Base-by-base conservation (phyloP, 257 asterid species). In the Henckelia pumila region DNA sequence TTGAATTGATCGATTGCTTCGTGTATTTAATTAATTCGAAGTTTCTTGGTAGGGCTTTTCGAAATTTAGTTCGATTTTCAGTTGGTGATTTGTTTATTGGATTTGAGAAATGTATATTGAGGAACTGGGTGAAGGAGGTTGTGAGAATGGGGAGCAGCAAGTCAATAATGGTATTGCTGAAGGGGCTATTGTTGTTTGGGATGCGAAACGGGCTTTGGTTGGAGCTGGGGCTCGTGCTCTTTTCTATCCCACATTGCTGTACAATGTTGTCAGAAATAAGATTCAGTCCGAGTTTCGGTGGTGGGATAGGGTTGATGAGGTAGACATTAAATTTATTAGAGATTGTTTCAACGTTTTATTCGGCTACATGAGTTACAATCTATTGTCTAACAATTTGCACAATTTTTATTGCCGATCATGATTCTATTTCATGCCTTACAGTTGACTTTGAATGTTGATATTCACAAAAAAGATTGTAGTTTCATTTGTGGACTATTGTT, bases 281-380 rank as follows among this genome's bases (percentile, higher is more conserved):
- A 75, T 92, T 68, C 89, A 92, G 73, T 11, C 97, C 3, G 98
- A 89, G 82, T 92, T 92, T 75, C 96, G 84, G 10, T 92, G 98
- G 98, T 92, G 97, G 98, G 98, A 92, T 79, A 79, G 88, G 77
- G 93, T 92, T 69, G 93, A 92, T 66, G 89, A 92, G 98, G 98
- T 89, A 85, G 69, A 8, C 50, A 44, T 56, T 44, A 13, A 35
- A 11, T 60, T 44, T 57, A 29, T 67, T 2, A 23, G 66, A 20
- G 16, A 32, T 8, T 62, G 58, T 35, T 65, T 40, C 60, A 1
- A 26, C n/a, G 10, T 57, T 7, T 35, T 25, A 19, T 14, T 58
- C 13, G 1, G 57, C 4, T 63, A 52, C 32, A 56, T 72, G 33
- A 56, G 53, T 44, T 64, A 29, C 32, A 16, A 14, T 62, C 56